These are phyloP conservation scores for Penicillium palitans DNA, from an alignment of 2,329 filamentous ascomycete species.

Conservation along the genomic window DNA sequence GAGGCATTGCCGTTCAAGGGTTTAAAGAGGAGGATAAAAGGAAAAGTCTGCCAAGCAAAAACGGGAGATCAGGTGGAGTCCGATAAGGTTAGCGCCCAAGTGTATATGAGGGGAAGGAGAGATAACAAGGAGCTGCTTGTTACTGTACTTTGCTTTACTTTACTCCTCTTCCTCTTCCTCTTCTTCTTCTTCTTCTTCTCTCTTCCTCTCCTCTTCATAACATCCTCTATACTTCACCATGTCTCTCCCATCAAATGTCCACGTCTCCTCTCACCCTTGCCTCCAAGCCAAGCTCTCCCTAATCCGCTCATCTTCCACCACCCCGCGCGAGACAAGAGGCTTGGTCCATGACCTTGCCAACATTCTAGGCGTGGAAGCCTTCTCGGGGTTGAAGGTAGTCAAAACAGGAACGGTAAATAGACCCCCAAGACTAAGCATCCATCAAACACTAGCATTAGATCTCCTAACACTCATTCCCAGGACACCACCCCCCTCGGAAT, in stretches of 20 bases:
- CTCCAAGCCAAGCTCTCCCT: constrained; percentile 85
- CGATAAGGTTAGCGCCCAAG: constrained; percentile 1
- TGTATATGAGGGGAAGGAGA: constrained; percentile 8
- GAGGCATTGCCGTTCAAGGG: neutral
- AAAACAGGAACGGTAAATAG: constrained; percentile 63
- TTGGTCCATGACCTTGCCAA: constrained; percentile 84
- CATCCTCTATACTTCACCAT: constrained; percentile 21
- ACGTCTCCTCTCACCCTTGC: constrained; percentile 83
- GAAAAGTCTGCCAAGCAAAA: constrained; percentile 10
- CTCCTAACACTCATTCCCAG: constrained; percentile 47
- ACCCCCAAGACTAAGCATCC: constrained; percentile 1
- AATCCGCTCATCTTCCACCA: constrained; percentile 71
- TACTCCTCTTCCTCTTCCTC: neutral
- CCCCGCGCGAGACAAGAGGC: constrained; percentile 72
- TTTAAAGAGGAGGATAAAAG: neutral
- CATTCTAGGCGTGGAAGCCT: constrained; percentile 79
- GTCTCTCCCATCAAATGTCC: constrained; percentile 57
- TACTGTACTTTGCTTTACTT: neutral
- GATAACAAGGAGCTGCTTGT: constrained; percentile 12
- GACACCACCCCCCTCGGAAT: constrained; percentile 77
- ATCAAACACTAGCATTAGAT: neutral
- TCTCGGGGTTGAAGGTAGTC: constrained; percentile 62
- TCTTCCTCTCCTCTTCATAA: neutral
- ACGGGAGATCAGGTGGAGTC: constrained; percentile 10
- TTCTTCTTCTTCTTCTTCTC: constrained; percentile 1